phyloP scores from a whole-genome alignment of 768 basidiomycete genomes.

The Paxillus rubicundulus region DNA sequence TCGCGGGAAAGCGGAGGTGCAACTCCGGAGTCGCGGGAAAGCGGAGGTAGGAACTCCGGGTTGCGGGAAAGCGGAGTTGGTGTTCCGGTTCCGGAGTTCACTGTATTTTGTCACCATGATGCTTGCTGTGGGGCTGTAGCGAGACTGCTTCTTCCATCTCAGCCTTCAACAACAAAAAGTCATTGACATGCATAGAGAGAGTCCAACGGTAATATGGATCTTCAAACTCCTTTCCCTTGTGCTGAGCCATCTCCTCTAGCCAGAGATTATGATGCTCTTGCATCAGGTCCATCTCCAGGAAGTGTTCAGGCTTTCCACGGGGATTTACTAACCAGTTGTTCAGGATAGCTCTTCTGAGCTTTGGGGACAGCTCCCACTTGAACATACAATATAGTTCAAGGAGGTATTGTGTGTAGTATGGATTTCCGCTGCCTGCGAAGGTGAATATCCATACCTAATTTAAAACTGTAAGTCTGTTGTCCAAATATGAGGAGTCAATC shows the following conservation, averaged over 20 bases:
- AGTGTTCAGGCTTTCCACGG: conserved; percentile 19
- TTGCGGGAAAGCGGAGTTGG: too few species aligned
- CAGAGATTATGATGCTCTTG: conserved; percentile 30
- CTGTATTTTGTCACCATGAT: too few species aligned
- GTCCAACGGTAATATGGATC: conserved; percentile 14
- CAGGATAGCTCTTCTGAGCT: conserved; percentile 19
- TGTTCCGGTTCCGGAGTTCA: too few species aligned
- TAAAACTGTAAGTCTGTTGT: too few species aligned
- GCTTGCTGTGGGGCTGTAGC: background rate
- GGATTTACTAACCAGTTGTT: conserved; percentile 32
- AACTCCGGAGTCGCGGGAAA: too few species aligned
- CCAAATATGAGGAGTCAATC: too few species aligned
- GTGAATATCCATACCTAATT: conserved; percentile 19
- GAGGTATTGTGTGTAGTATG: conserved; percentile 26
- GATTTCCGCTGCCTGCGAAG: conserved; percentile 25
- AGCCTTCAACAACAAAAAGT: conserved; percentile 22
- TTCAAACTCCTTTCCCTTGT: background rate
- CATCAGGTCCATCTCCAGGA: conserved; percentile 30
- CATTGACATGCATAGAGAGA: conserved; percentile 24
- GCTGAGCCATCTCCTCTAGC: background rate
- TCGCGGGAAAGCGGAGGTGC: too few species aligned
- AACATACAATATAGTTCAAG: conserved; percentile 28
- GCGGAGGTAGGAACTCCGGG: too few species aligned
- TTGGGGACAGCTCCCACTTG: conserved; percentile 19
- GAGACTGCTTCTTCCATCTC: conserved; percentile 12